Base-by-base conservation (phyloP, 1,284 basidiomycete genomes). In the Ceratobasidium sp. region DNA sequence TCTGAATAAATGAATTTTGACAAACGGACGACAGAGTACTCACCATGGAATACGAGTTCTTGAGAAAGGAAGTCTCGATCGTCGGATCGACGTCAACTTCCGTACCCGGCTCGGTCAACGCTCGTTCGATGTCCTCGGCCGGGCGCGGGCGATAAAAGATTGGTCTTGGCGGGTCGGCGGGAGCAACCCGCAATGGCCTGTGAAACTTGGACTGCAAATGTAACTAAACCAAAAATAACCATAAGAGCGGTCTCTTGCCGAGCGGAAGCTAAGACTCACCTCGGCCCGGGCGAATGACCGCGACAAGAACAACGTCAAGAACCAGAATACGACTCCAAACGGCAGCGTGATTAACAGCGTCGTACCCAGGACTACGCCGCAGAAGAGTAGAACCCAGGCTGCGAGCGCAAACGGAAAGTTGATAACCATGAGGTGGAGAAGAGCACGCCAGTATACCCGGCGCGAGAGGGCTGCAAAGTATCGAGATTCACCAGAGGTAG, bases 351-450 rank as follows among this genome's bases (percentile, higher is more conserved):
- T 87, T 23, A 94, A 86, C 23, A 93, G 86, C 0, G 90, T 92
- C 33, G 92, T 94, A 10, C 92, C 92, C 80, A 93, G 92, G 83
- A 94, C 82, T 0, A 92, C 94, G 80, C 93, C 91, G 28, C 92
- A 89, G 79, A 94, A 92, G 6, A 92, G 85, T 82, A 90, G 94
- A 4, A 93, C 81, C 90, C 91, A 94, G 17, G 91, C 90, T 20
- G 75, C 73, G 31, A 94, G 83, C 11, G 91, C 91, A 80, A 88
- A 93, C 0, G 92, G 92, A 80, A 94, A 92, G 83, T 94, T 94
- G 79, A 94, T 68, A 26, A 91, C 83, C 67, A 89, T 81, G 20
- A 94, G 85, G 81, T 94, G 93, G 64, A 91, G 86, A 23, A 92
- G 83, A 0, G 92, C 85, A 39, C 85, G 83, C 79, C 90, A 92